Conservation (phyloP, 331 rosid genomes). For the Quercus lobata region DNA sequence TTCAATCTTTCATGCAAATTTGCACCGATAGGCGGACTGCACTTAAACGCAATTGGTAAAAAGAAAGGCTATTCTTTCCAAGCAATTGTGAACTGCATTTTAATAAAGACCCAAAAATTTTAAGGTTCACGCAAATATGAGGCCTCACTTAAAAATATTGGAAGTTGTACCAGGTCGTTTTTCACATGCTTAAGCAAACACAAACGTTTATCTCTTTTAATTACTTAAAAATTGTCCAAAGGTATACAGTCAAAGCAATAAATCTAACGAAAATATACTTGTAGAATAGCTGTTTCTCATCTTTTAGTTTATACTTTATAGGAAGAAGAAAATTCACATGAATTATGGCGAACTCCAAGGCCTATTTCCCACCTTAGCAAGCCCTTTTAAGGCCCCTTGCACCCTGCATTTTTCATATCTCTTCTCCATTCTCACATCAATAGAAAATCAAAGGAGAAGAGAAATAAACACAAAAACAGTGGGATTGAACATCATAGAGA, state of each 20-base stretch:
- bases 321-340: conserved; percentile 25
- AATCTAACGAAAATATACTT: neutral
- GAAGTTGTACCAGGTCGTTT: neutral
- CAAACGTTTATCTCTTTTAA: neutral
- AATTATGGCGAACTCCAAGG: conserved; percentile 40
- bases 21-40: neutral
- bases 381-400: conserved; percentile 15
- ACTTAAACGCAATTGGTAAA: neutral
- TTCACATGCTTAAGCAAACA: neutral
- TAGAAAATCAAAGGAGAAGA: conserved; percentile 28
- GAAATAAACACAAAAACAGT: neutral
- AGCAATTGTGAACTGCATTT: too few species aligned
- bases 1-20: neutral
- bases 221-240: neutral
- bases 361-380: neutral
- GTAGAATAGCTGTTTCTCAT: neutral
- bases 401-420: conserved; percentile 14
- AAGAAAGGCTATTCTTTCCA: too few species aligned
- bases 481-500: conserved; percentile 10
- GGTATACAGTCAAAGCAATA: neutral
- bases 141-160: too few species aligned
- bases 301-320: neutral
- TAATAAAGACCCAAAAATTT: too few species aligned
- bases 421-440: conserved; percentile 12
- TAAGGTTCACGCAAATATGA: too few species aligned